A percentile compares a stretch with the other conserved stretches of the same genome.
These are phyloP conservation scores for Rhododendron henanense DNA, from an alignment of 148 eudicot species.

Conservation along the genomic window DNA sequence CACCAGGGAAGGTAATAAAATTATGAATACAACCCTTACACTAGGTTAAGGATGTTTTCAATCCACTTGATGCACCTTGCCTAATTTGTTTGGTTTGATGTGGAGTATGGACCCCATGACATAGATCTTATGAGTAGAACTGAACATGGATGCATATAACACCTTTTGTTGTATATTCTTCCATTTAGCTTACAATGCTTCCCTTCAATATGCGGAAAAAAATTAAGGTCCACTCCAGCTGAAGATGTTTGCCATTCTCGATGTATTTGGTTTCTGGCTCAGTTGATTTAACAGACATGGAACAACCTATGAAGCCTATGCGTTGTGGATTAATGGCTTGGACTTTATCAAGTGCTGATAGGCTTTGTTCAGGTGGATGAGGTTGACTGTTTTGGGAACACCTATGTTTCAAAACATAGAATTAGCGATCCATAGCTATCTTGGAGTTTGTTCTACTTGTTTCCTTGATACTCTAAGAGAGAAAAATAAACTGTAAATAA, in stretches of 20 bases:
- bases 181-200: not conserved
- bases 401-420: not conserved
- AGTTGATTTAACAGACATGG: not conserved
- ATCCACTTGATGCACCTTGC: not conserved
- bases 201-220: not conserved
- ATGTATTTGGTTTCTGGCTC: not conserved
- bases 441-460: not conserved
- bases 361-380: not conserved
- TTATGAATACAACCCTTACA: not conserved
- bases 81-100: not conserved
- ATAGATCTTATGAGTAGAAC: not conserved
- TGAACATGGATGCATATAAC: not conserved
- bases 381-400: not conserved
- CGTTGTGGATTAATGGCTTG: not conserved
- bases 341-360: not conserved
- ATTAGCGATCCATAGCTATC: not conserved
- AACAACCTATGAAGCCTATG: not conserved
- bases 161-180: not conserved
- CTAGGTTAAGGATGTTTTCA: not conserved
- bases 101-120: not conserved
- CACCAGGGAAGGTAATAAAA: conserved; percentile 76
- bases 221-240: not conserved
- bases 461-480: not conserved
- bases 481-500: not conserved
- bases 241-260: not conserved